phyloP scores from a whole-genome alignment of 1,284 basidiomycete genomes.

The Puccinia novopanici region DNA sequence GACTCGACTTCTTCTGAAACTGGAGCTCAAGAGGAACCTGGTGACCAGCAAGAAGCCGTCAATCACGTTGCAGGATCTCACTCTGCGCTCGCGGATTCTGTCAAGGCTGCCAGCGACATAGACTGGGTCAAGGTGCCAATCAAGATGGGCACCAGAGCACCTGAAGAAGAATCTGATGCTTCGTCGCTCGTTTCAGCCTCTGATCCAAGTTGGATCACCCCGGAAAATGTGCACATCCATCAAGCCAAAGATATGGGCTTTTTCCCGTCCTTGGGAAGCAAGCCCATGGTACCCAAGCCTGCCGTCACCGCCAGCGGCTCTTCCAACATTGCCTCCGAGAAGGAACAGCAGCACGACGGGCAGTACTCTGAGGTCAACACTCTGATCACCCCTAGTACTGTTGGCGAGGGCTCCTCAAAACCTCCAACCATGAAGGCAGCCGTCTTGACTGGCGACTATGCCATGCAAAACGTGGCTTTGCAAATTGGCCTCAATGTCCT shows the following conservation, averaged over 20 bases:
- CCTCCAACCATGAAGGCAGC: conserved; percentile 66
- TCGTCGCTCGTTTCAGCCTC: conserved; percentile 43
- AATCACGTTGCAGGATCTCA: conserved; percentile 28
- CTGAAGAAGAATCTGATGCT: conserved; percentile 61
- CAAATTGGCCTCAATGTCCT: conserved; percentile 92
- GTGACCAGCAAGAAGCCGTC: conserved; percentile 41
- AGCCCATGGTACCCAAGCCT: conserved; percentile 30
- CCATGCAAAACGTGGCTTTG: conserved; percentile 95
- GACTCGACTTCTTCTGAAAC: not conserved
- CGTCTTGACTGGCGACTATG: conserved; percentile 98
- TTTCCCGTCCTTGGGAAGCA: conserved; percentile 59
- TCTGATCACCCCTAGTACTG: conserved; percentile 60
- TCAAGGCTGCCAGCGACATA: conserved; percentile 62
- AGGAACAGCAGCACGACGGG: not conserved
- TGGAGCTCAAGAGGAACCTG: conserved; percentile 43
- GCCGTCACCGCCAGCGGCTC: conserved; percentile 59
- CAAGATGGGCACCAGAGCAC: conserved; percentile 60
- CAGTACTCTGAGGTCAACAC: conserved; percentile 53
- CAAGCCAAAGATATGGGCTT: conserved; percentile 82
- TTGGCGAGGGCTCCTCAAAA: conserved; percentile 54
- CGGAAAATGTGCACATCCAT: conserved; percentile 79
- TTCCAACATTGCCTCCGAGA: conserved; percentile 13
- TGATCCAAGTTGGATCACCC: conserved; percentile 85
- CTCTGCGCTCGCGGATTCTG: conserved; percentile 38
- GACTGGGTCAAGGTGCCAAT: conserved; percentile 52